These are phyloP conservation scores for Cryptococcus sp. DNA, from an alignment of 1,284 basidiomycete species.

Conservation along the genomic window DNA sequence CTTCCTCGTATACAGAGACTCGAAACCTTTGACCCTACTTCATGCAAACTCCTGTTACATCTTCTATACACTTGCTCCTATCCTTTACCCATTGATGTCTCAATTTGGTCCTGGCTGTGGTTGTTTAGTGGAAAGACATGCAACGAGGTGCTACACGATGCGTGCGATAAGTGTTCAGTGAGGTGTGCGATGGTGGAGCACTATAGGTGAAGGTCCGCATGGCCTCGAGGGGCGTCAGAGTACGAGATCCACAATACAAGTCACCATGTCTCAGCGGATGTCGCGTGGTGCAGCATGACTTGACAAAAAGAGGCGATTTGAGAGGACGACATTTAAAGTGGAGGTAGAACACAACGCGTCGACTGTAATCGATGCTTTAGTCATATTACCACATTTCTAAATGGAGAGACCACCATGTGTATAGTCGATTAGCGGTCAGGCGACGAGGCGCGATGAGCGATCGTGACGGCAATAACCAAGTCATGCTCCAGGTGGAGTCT, in stretches of 20 bases:
- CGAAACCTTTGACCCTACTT: not conserved
- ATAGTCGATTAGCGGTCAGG: too few relatives aligned
- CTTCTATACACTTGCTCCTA: slow-evolving; percentile 6
- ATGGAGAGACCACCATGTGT: too few relatives aligned
- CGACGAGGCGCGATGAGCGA: too few relatives aligned
- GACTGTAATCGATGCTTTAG: not conserved
- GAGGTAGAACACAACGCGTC: not conserved
- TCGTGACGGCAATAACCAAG: too few relatives aligned
- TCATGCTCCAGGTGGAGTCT: not conserved
- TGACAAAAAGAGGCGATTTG: not conserved
- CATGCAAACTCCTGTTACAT: slow-evolving; percentile 17
- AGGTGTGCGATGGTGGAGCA: too few relatives aligned
- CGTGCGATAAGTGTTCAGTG: not conserved
- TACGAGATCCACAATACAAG: not conserved
- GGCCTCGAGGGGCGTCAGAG: too few relatives aligned
- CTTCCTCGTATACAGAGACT: not conserved
- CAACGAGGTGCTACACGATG: slow-evolving; percentile 1
- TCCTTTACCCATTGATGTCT: slow-evolving; percentile 4
- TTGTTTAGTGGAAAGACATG: slow-evolving; percentile 9
- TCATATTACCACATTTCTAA: too few relatives aligned
- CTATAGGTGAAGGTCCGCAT: not conserved
- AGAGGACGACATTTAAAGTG: not conserved
- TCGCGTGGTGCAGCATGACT: not conserved
- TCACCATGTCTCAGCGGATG: not conserved
- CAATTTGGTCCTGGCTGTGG: slow-evolving; percentile 12